Conservation (phyloP, 2,329 filamentous ascomycete genomes). For the Paracorniculantispora psalliotae region DNA sequence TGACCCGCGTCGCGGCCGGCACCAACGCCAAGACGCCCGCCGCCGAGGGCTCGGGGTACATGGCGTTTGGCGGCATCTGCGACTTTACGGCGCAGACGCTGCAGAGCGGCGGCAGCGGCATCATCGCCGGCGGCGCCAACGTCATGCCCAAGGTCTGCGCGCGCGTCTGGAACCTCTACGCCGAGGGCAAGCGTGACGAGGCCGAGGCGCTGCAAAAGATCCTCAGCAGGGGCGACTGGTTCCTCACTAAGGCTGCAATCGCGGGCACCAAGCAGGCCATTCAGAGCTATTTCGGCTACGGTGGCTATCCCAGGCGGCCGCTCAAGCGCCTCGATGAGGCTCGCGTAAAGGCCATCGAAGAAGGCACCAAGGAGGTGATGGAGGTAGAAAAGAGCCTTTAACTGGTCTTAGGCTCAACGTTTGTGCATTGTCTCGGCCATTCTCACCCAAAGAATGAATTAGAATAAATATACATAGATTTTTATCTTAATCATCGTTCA, state of each 20-base stretch:
- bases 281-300: slow-evolving; percentile 77
- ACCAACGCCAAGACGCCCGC: slow-evolving; percentile 65
- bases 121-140: slow-evolving; percentile 82
- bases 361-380: slow-evolving; percentile 60
- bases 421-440: too few species aligned
- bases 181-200: slow-evolving; percentile 68
- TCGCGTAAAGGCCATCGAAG: slow-evolving; percentile 46
- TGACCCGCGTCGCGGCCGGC: slow-evolving; percentile 73
- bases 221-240: slow-evolving; percentile 78
- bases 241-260: slow-evolving; percentile 74
- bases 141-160: slow-evolving; percentile 79
- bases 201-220: slow-evolving; percentile 70
- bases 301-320: slow-evolving; percentile 68
- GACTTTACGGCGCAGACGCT: slow-evolving; percentile 84
- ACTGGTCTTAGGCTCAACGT: background rate
- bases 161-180: slow-evolving; percentile 71
- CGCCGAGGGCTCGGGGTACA: slow-evolving; percentile 60
- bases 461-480: background rate
- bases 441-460: too few species aligned
- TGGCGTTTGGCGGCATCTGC: slow-evolving; percentile 83
- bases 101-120: slow-evolving; percentile 71
- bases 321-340: slow-evolving; percentile 61
- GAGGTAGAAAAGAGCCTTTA: slow-evolving; percentile 55
- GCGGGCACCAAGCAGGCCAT: slow-evolving; percentile 83
- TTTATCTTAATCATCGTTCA: too few species aligned